Conservation (phyloP, 129 eudicot species). For the Flaveria ramosissima region DNA sequence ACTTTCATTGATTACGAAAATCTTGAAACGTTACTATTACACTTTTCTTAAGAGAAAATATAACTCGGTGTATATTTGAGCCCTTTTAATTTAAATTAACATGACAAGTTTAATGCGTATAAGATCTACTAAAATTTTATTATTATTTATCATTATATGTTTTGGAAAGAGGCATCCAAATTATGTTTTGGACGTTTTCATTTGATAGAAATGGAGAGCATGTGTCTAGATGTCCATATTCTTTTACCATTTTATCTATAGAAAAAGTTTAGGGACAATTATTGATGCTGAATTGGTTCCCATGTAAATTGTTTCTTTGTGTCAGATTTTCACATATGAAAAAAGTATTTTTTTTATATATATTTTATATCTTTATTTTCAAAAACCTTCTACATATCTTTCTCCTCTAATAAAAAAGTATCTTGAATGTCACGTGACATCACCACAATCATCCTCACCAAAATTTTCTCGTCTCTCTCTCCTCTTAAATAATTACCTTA, state of each 20-base stretch:
- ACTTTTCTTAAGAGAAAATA: not conserved
- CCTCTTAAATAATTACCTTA: too few relatives aligned
- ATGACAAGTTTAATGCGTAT: too few relatives aligned
- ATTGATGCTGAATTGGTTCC: slow-evolving; percentile 20
- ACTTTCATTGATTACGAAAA: not conserved
- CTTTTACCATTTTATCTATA: slow-evolving; percentile 16
- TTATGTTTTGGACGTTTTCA: slow-evolving; percentile 29
- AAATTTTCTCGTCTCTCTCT: too few relatives aligned
- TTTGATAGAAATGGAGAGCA: slow-evolving; percentile 13
- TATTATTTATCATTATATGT: not conserved
- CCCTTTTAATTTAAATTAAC: not conserved
- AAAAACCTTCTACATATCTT: too few relatives aligned
- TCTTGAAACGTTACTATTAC: too few relatives aligned
- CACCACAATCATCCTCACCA: too few relatives aligned
- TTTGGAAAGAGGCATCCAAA: slow-evolving; percentile 4
- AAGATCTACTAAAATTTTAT: not conserved
- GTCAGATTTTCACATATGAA: not conserved
- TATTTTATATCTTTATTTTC: too few relatives aligned
- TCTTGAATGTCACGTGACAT: too few relatives aligned
- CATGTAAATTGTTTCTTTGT: not conserved
- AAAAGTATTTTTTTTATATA: too few relatives aligned
- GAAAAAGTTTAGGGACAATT: not conserved
- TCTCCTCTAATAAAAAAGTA: too few relatives aligned
- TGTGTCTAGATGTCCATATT: slow-evolving; percentile 9
- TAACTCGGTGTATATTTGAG: not conserved